Base-by-base conservation (phyloP, 768 basidiomycete genomes). In the Coprinopsis sp. region DNA sequence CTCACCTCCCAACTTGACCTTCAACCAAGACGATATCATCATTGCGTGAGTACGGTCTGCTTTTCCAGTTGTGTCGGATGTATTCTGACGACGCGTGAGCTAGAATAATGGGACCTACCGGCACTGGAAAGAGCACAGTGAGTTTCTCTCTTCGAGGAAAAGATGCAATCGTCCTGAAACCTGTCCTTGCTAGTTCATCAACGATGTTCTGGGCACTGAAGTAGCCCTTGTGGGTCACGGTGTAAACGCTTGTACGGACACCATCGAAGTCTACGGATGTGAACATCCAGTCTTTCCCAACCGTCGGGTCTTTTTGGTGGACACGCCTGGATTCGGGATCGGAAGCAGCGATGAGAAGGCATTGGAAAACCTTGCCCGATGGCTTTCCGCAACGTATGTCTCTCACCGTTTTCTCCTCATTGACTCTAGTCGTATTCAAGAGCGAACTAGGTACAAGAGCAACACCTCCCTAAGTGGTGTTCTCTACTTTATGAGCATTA, bases 321-420 rank as follows among this genome's bases (percentile, higher is more conserved):
- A 59, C 33, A 59, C 58, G 0, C 58, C 59, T 22, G 58, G 57
- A 12, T 61, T 61, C 49, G 58, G 57, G 28, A 56, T 54, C 4
- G 37, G 49, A 16, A 47, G 38, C 4, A 33, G 36, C 1, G 57
- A 58, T 51, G 30, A 43, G 2, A 37, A 39, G 16, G 49, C 56
- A 14, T 45, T 62, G 10, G 33, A 38, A 19, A 31, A 43, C 14
- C 51, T 59, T 28, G 56, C 51, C 2, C 27, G 44, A 3, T 58
- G 54, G 54, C 50, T 58, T 3, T 34, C 40, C 13, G 24, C 21
- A n/a, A 47, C 53, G 56, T 58, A 40, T 37, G 56, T 46, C n/a
- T n/a, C n/a, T n/a, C n/a, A n/a, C n/a, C n/a, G n/a, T n/a, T n/a
- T n/a, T n/a, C n/a, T n/a, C n/a, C n/a, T n/a, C n/a, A n/a, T n/a